These are phyloP conservation scores for Tulasnella sp. DNA, from an alignment of 768 basidiomycete genomes.

Conservation along the genomic window DNA sequence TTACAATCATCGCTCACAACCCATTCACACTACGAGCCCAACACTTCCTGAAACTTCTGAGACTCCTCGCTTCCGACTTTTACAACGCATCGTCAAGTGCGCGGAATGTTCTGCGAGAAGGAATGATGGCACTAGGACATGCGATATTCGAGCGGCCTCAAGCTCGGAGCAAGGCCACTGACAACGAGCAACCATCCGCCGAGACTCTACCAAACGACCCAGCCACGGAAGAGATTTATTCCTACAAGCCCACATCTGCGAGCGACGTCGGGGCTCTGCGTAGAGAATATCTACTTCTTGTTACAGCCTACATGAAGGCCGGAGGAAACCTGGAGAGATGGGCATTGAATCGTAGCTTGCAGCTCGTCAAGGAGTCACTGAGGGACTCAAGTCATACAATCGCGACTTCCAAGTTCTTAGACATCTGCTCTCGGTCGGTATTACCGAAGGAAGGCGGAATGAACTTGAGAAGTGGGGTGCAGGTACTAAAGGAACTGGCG, in stretches of 20 bases:
- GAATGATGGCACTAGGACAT: slow-evolving; percentile 52
- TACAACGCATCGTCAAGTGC: slow-evolving; percentile 45
- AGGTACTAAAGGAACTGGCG: slow-evolving; percentile 43
- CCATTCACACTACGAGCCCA: slow-evolving; percentile 54
- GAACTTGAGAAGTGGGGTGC: slow-evolving; percentile 38
- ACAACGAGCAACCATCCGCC: not conserved
- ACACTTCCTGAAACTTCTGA: slow-evolving; percentile 53
- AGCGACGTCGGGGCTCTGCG: slow-evolving; percentile 50
- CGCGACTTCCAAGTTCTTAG: slow-evolving; percentile 42
- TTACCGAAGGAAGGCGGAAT: slow-evolving; percentile 34
- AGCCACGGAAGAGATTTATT: slow-evolving; percentile 15
- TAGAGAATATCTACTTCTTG: slow-evolving; percentile 43
- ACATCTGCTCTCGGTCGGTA: slow-evolving; percentile 38
- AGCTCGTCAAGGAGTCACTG: slow-evolving; percentile 45
- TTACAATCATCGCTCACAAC: slow-evolving; percentile 73
- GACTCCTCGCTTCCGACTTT: slow-evolving; percentile 43
- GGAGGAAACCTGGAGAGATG: slow-evolving; percentile 19
- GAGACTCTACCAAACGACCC: not conserved
- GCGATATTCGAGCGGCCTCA: slow-evolving; percentile 33
- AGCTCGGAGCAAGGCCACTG: slow-evolving; percentile 2
- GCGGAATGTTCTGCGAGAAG: slow-evolving; percentile 48
- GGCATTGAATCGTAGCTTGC: slow-evolving; percentile 28
- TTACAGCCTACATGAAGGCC: slow-evolving; percentile 19
- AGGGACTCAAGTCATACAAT: slow-evolving; percentile 36
- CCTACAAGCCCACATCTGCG: slow-evolving; percentile 37